Conservation (phyloP, 352 stramenopile species). For the Phytophthora litchii region DNA sequence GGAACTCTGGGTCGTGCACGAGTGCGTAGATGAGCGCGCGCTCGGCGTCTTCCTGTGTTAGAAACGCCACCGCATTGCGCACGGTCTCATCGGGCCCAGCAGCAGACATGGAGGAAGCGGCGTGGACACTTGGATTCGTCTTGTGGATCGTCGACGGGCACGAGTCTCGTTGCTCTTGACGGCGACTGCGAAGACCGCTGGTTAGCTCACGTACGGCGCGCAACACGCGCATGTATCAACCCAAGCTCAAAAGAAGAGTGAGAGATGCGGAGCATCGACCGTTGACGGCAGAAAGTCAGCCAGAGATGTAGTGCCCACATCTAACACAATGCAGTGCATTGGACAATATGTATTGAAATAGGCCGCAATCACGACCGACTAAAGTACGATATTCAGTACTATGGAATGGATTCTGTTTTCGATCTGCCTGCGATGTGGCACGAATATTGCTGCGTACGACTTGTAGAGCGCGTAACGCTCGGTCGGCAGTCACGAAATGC, state of each 20-base stretch:
- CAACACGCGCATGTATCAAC: slow-evolving; percentile 29
- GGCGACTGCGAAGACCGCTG: slow-evolving; percentile 26
- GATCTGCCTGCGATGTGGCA: slow-evolving; percentile 7
- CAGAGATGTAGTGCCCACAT: no score
- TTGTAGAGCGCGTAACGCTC: slow-evolving; percentile 10
- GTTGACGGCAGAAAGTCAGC: slow-evolving; percentile 24
- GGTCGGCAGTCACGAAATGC: slow-evolving; percentile 4
- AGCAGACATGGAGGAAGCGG: not conserved
- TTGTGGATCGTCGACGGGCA: slow-evolving; percentile 11
- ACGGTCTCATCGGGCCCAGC: slow-evolving; percentile 52
- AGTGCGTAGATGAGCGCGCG: slow-evolving; percentile 76
- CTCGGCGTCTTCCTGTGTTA: slow-evolving; percentile 68
- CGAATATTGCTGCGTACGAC: slow-evolving; percentile 9
- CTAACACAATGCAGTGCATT: not conserved
- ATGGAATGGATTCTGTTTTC: slow-evolving; percentile 7
- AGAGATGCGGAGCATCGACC: slow-evolving; percentile 21
- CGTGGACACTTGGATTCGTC: slow-evolving; percentile 10
- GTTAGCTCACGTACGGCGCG: slow-evolving; percentile 29
- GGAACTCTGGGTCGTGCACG: slow-evolving; percentile 80
- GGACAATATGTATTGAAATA: not conserved
- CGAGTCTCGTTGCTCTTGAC: slow-evolving; percentile 11
- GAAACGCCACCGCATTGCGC: slow-evolving; percentile 66
- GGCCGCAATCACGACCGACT: not conserved
- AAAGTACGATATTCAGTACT: not conserved
- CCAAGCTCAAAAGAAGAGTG: slow-evolving; percentile 25